phyloP scores from a whole-genome alignment of 78 protist genomes.

The Acrasis kona region DNA sequence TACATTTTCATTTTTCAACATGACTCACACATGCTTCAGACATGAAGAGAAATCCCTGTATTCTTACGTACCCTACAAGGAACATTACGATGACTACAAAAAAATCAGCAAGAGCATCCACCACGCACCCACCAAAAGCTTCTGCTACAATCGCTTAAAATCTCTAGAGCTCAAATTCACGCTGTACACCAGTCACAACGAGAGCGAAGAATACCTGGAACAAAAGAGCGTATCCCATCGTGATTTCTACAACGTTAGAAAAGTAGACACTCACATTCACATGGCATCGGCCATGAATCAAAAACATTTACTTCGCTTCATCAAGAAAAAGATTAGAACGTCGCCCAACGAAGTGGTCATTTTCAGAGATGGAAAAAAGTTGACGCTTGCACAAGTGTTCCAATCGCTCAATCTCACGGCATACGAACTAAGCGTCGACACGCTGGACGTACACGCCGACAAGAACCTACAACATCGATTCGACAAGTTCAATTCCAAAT shows the following conservation, averaged over 20 bases:
- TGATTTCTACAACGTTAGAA: conserved; percentile 89
- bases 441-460: conserved; percentile 80
- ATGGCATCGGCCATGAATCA: conserved; percentile 84
- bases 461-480: conserved; percentile 68
- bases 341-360: conserved; percentile 36
- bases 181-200: conserved; percentile 5
- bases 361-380: conserved; percentile 50
- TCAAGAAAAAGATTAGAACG: conserved; percentile 54
- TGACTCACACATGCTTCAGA: no score
- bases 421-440: conserved; percentile 77
- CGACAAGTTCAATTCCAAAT: conserved; percentile 79
- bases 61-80: background rate
- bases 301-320: conserved; percentile 89
- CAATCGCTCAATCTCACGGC: conserved; percentile 38
- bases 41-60: background rate
- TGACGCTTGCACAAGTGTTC: conserved; percentile 77
- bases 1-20: no score
- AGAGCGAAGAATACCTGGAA: background rate
- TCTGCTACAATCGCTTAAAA: conserved; percentile 1
- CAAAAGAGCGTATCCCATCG: conserved; percentile 65
- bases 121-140: conserved; percentile 6
- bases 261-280: conserved; percentile 97
- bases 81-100: background rate
- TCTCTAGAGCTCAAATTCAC: conserved; percentile 21
- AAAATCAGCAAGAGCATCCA: background rate